Evolutionary conservation across 1,139 yeast genomes (phyloP), one percentile per base, ranked within the genome.

Genomic region (Suhomyces panamericanus): DNA sequence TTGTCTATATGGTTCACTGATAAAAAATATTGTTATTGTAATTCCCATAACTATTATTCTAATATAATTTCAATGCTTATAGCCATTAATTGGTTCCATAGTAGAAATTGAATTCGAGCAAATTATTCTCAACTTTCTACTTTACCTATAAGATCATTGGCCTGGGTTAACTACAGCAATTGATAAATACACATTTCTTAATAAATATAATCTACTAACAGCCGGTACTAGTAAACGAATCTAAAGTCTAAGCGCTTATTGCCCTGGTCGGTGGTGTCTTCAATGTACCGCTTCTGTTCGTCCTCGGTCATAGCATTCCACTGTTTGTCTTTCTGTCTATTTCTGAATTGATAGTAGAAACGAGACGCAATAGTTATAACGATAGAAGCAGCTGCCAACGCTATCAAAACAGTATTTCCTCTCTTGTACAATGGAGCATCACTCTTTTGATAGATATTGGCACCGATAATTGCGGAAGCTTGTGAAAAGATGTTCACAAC

Each of bases 371-470:
- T 9, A 32, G 55, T 51, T 11, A 53, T 41, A 2, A 45, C 55
- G 13, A 57, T 35, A 3, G 60, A 41, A 7, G 52, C 60, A 39
- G 53, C 51, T 3, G 57, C 47, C n/a, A 66, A 39, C 2, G 56
- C 60, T 35, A 61, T 56, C 43, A 66, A 53, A 8, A 47, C 51
- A 15, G 39, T 38, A 47, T 64, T 66, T 15, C 70, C 69, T 13
- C 66, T 43, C 34, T 53, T 52, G 49, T 66, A 66, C 40, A 54
- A 47, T 0, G 69, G 69, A 38, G 53, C 54, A 43, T 66, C 69
- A 22, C 62, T 66, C 22, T 43, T 49, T 37, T 66, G 41, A 49
- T 64, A 66, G 13, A 66, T 58, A 44, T 64, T 58, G 28, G 60
- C 50, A 44, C 55, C 43, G 3, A 53, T 43, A 33, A 59, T 58